Percentiles rank a stretch among this genome's conserved stretches.
Evolutionary conservation across 2,329 filamentous ascomycete genomes (phyloP).

Genomic region (Gnomoniopsis sp.): DNA sequence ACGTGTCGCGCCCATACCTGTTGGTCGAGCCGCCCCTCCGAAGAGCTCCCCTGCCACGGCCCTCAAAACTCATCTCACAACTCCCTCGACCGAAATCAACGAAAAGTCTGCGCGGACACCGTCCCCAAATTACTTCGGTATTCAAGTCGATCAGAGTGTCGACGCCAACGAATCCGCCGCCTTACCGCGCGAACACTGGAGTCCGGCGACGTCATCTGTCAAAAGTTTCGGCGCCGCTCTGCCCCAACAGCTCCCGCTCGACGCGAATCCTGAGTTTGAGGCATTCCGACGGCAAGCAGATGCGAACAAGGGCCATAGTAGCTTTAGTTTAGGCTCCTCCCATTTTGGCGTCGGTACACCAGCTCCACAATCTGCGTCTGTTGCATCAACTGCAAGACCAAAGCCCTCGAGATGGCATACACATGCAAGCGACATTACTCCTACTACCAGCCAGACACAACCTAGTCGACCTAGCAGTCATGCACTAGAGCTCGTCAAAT

Average conservation of each 20-base stretch:
- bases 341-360: slow-evolving; percentile 37
- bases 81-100: slow-evolving; percentile 23
- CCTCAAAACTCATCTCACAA: slow-evolving; percentile 1
- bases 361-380: slow-evolving; percentile 17
- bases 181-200: slow-evolving; percentile 70
- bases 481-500: slow-evolving; percentile 11
- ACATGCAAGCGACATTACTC: slow-evolving; percentile 37
- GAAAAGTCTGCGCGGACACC: slow-evolving; percentile 42
- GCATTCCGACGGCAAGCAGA: slow-evolving; percentile 74
- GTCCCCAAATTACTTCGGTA: slow-evolving; percentile 86
- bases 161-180: slow-evolving; percentile 62
- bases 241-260: slow-evolving; percentile 66
- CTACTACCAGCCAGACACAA: slow-evolving; percentile 19
- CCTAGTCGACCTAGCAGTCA: not conserved
- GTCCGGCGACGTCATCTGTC: slow-evolving; percentile 66
- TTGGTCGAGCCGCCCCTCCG: slow-evolving; percentile 52
- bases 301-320: slow-evolving; percentile 47
- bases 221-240: slow-evolving; percentile 66
- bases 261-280: slow-evolving; percentile 79
- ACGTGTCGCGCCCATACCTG: slow-evolving; percentile 45
- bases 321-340: slow-evolving; percentile 43
- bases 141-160: slow-evolving; percentile 59
- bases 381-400: slow-evolving; percentile 34
- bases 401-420: slow-evolving; percentile 46
- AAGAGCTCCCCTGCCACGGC: slow-evolving; percentile 40